Percentiles rank a stretch among this genome's conserved stretches.
These are phyloP conservation scores for Apiotrichum sp. DNA, from an alignment of 1,284 basidiomycete genomes.

Conservation along the genomic window DNA sequence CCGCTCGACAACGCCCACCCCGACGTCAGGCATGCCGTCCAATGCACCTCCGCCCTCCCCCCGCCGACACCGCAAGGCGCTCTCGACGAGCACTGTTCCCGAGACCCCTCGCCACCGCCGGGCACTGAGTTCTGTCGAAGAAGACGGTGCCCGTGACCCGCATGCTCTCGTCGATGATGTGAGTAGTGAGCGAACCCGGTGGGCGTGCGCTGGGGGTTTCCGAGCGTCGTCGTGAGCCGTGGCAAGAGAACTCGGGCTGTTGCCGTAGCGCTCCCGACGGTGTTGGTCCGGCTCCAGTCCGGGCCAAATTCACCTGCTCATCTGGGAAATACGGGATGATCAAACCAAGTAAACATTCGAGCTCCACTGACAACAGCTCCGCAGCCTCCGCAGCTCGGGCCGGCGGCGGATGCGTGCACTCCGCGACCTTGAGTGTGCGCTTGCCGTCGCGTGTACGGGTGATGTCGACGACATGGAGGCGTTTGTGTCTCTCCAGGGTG, in stretches of 20 bases:
- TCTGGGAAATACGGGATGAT: too few species aligned
- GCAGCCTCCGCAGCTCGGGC: constrained; percentile 24
- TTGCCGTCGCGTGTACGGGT: constrained; percentile 15
- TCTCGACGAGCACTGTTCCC: constrained; percentile 31
- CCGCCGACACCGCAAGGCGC: constrained; percentile 31
- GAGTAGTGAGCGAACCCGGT: neutral
- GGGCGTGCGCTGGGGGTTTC: neutral
- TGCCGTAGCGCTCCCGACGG: too few species aligned
- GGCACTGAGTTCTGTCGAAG: neutral
- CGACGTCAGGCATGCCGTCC: too few species aligned
- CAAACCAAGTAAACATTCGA: too few species aligned
- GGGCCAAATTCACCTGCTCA: too few species aligned
- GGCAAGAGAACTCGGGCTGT: too few species aligned
- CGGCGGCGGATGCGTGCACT: constrained; percentile 26
- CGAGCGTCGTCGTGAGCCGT: too few species aligned
- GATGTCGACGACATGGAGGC: neutral
- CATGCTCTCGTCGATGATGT: constrained; percentile 5
- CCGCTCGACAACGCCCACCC: too few species aligned
- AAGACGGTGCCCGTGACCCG: neutral
- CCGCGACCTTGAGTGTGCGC: constrained; percentile 17
- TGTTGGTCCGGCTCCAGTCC: too few species aligned
- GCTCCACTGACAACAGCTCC: constrained; percentile 15
- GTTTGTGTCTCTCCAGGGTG: constrained; percentile 10
- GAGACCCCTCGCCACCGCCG: constrained; percentile 1
- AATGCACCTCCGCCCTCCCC: neutral